Evolutionary conservation across 169 alveolate species (phyloP).

Genomic region (Plasmodium cynomolgi): DNA sequence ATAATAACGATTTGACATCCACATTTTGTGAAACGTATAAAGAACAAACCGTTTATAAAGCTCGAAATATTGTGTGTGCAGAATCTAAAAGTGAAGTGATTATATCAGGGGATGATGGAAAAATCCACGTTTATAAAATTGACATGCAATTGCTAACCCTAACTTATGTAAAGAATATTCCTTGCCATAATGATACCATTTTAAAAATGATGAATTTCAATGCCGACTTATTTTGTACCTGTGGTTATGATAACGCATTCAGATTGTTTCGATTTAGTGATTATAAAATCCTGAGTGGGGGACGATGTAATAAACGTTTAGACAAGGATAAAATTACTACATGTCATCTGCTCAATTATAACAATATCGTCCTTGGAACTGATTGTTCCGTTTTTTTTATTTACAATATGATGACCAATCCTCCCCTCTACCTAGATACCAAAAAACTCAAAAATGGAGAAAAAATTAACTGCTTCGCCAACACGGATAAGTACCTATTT

Average conservation of each 20-base stretch:
- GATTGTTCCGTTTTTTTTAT: conserved; percentile 23
- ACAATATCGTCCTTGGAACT: conserved; percentile 55
- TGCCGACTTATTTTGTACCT: conserved; percentile 76
- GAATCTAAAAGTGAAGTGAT: conserved; percentile 39
- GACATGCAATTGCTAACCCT: conserved; percentile 46
- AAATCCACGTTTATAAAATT: conserved; percentile 58
- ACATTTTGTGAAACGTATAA: conserved; percentile 48
- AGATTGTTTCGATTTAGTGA: conserved; percentile 73
- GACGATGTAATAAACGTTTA: conserved; percentile 81
- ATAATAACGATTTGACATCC: conserved; percentile 75
- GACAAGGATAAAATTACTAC: conserved; percentile 82
- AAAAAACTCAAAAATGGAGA: conserved; percentile 45
- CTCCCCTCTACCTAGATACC: conserved; percentile 57
- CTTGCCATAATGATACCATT: conserved; percentile 80
- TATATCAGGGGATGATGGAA: conserved; percentile 74
- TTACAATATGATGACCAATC: conserved; percentile 56
- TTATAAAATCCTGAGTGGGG: conserved; percentile 81
- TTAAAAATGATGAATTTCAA: conserved; percentile 60
- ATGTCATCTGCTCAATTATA: conserved; percentile 40
- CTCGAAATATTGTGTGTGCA: conserved; percentile 48
- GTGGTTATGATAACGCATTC: conserved; percentile 85
- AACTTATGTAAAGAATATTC: conserved; percentile 70
- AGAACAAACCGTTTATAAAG: conserved; percentile 71
- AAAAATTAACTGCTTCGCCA: conserved; percentile 50
- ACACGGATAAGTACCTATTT: conserved; percentile 69